phyloP scores from a whole-genome alignment of 2,329 filamentous ascomycete species.

The Volutella citrinella region DNA sequence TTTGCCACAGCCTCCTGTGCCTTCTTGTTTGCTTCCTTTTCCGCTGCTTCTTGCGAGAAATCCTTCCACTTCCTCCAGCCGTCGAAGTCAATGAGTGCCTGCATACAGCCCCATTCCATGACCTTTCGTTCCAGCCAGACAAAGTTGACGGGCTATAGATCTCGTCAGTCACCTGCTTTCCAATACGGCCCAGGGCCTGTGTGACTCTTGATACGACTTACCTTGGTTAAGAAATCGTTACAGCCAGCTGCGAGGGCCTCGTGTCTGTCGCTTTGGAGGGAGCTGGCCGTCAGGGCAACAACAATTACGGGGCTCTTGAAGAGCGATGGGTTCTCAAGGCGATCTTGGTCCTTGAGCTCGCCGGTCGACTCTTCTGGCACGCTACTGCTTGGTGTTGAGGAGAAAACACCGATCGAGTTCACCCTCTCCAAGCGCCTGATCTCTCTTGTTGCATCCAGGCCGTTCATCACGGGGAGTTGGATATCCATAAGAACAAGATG shows the following conservation, averaged over 20 bases:
- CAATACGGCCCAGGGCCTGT: no score
- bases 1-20: slow-evolving; percentile 26
- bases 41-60: slow-evolving; percentile 53
- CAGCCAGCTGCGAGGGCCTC: slow-evolving; percentile 93
- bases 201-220: slow-evolving; percentile 39
- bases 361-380: slow-evolving; percentile 44
- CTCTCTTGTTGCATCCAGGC: slow-evolving; percentile 90
- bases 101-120: slow-evolving; percentile 99
- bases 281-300: slow-evolving; percentile 91
- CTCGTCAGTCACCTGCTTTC: no score
- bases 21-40: slow-evolving; percentile 42
- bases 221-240: slow-evolving; percentile 98
- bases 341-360: slow-evolving; percentile 62
- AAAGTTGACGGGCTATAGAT: slow-evolving; percentile 93
- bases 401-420: slow-evolving; percentile 91
- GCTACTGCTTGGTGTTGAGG: slow-evolving; percentile 59
- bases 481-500: slow-evolving; percentile 99
- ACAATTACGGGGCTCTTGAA: slow-evolving; percentile 99
- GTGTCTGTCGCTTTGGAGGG: slow-evolving; percentile 90
- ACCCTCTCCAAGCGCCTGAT: slow-evolving; percentile 85
- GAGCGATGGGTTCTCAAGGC: slow-evolving; percentile 62
- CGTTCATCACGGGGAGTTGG: slow-evolving; percentile 94
- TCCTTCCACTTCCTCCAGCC: slow-evolving; percentile 98
- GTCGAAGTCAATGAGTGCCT: slow-evolving; percentile 96
- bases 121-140: slow-evolving; percentile 97